These are phyloP conservation scores for Mycena polygramma DNA, from an alignment of 768 basidiomycete species.

Conservation along the genomic window DNA sequence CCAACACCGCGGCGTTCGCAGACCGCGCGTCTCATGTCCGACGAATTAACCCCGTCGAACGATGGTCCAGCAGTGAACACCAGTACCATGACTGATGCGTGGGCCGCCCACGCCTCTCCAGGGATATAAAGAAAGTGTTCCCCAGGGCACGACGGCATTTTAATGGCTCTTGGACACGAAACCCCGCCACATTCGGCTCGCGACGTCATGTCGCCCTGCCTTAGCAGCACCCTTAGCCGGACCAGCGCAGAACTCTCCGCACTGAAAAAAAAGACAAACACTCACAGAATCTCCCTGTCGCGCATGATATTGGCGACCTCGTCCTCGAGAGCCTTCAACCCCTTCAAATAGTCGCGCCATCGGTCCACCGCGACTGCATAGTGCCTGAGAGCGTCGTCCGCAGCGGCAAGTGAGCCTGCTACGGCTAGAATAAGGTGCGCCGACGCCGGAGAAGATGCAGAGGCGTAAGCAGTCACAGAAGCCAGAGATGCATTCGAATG, in stretches of 20 bases:
- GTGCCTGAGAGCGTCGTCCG: constrained; percentile 75
- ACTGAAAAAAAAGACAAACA: constrained; percentile 35
- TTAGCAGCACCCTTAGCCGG: too few relatives aligned
- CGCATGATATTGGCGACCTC: constrained; percentile 77
- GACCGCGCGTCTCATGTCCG: too few relatives aligned
- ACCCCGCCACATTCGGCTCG: too few relatives aligned
- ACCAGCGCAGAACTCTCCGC: background rate
- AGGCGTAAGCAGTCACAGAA: constrained; percentile 79
- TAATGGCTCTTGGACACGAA: too few relatives aligned
- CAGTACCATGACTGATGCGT: too few relatives aligned
- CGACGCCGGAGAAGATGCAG: constrained; percentile 69
- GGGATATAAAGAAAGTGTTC: too few relatives aligned
- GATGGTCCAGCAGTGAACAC: background rate
- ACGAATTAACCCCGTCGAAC: too few relatives aligned
- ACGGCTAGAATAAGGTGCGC: constrained; percentile 70
- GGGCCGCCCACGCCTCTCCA: background rate
- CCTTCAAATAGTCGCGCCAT: constrained; percentile 73
- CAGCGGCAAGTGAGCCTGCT: constrained; percentile 68
- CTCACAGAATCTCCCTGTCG: constrained; percentile 87
- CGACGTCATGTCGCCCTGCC: too few relatives aligned
- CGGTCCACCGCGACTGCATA: constrained; percentile 73
- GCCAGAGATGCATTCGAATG: constrained; percentile 72
- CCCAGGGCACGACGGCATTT: too few relatives aligned
- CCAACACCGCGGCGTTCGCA: too few relatives aligned
- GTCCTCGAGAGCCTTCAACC: constrained; percentile 77